phyloP scores from a whole-genome alignment of 169 alveolate genomes.

The Plasmodium malariae region DNA sequence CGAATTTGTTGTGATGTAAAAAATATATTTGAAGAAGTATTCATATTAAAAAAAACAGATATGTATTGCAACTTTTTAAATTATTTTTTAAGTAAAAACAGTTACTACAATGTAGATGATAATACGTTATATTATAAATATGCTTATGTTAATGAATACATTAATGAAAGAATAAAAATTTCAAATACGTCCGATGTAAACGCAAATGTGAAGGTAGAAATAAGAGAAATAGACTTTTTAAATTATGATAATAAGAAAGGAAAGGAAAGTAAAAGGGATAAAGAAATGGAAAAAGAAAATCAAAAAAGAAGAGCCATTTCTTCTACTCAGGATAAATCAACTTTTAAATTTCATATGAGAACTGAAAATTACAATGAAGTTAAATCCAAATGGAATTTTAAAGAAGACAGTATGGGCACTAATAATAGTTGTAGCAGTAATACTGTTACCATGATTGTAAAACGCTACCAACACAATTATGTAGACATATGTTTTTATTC shows the following conservation, averaged over 20 bases:
- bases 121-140: slow-evolving; percentile 62
- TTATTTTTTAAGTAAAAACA: slow-evolving; percentile 36
- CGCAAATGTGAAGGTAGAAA: slow-evolving; percentile 40
- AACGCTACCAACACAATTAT: slow-evolving; percentile 67
- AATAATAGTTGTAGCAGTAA: neutral
- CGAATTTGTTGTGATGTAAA: slow-evolving; percentile 49
- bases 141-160: slow-evolving; percentile 48
- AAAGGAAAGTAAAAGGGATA: slow-evolving; percentile 9
- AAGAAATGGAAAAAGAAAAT: slow-evolving; percentile 15
- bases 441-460: slow-evolving; percentile 3
- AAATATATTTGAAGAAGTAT: slow-evolving; percentile 70
- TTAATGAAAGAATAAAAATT: slow-evolving; percentile 70
- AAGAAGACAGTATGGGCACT: neutral
- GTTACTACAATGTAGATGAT: slow-evolving; percentile 58
- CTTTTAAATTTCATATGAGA: slow-evolving; percentile 24
- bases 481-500: slow-evolving; percentile 68
- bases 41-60: slow-evolving; percentile 26
- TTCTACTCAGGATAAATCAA: neutral
- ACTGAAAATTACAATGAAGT: slow-evolving; percentile 40
- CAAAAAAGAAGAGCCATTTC: slow-evolving; percentile 1
- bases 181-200: slow-evolving; percentile 59
- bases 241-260: slow-evolving; percentile 3
- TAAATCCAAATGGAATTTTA: slow-evolving; percentile 40
- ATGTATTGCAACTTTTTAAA: slow-evolving; percentile 18
- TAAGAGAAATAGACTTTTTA: slow-evolving; percentile 32